Percentiles rank a stretch among this genome's conserved stretches.
Conservation (phyloP, 1,139 yeast species). For the Geotrichum reessii region DNA sequence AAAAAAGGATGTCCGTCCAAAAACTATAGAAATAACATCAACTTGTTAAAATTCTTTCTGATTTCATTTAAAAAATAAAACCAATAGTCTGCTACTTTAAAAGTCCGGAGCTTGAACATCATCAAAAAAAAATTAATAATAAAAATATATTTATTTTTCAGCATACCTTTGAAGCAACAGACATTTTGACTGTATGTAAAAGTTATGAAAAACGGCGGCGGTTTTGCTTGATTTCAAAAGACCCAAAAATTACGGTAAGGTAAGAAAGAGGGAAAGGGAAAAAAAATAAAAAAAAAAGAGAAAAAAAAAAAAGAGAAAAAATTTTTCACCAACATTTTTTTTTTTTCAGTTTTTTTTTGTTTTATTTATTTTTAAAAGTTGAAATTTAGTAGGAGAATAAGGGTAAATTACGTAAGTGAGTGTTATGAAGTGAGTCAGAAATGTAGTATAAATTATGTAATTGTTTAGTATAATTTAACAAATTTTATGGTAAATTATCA, state of each 20-base stretch:
- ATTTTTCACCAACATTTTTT: conserved; percentile 3
- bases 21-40: neutral
- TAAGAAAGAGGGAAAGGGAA: conserved; percentile 4
- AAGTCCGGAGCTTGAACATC: too few species aligned
- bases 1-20: neutral
- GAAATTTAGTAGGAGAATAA: neutral
- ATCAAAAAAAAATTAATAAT: neutral
- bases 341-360: neutral
- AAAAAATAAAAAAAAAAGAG: conserved; percentile 3
- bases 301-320: conserved; percentile 3
- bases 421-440: neutral
- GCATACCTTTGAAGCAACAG: conserved; percentile 32
- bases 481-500: neutral
- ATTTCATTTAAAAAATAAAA: neutral
- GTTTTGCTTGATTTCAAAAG: conserved; percentile 4
- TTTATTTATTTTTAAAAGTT: neutral
- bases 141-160: neutral
- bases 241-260: conserved; percentile 17
- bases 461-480: neutral
- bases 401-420: neutral
- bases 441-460: neutral
- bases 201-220: conserved; percentile 1
- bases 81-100: too few species aligned
- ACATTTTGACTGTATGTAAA: conserved; percentile 22
- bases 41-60: neutral